phyloP scores from a whole-genome alignment of 305 asterid genomes.

The Coffea humblotiana region DNA sequence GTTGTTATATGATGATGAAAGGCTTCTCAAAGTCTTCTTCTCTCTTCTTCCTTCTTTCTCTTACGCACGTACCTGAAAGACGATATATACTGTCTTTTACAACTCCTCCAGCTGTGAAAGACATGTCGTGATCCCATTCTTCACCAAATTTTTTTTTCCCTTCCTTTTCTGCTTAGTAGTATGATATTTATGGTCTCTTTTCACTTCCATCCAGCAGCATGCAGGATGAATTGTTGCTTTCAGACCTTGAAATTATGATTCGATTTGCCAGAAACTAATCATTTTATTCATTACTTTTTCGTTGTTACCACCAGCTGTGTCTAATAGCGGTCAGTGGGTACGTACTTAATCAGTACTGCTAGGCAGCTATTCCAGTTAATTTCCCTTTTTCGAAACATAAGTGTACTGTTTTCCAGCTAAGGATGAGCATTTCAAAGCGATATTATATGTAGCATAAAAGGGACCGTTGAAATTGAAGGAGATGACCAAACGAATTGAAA shows the following conservation, averaged over 20 bases:
- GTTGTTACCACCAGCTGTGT: neutral
- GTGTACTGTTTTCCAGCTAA: too few species aligned
- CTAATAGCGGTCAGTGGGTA: neutral
- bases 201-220: constrained; percentile 22
- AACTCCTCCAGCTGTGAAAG: constrained; percentile 5
- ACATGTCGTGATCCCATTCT: constrained; percentile 7
- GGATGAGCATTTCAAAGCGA: neutral
- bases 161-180: neutral
- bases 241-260: constrained; percentile 13
- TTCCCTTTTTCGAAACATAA: too few species aligned
- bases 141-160: neutral
- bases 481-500: neutral
- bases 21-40: constrained; percentile 7
- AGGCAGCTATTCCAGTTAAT: neutral
- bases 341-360: neutral
- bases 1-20: constrained; percentile 19
- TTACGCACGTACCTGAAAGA: neutral
- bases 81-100: neutral
- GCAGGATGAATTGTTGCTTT: constrained; percentile 26
- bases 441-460: too few species aligned
- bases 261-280: constrained; percentile 18
- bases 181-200: neutral
- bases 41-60: neutral
- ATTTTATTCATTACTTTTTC: neutral
- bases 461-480: neutral